Percentiles rank a stretch among this genome's conserved stretches.
phyloP scores from a whole-genome alignment of 2,329 filamentous ascomycete genomes.

The Trichophaea hybrida region DNA sequence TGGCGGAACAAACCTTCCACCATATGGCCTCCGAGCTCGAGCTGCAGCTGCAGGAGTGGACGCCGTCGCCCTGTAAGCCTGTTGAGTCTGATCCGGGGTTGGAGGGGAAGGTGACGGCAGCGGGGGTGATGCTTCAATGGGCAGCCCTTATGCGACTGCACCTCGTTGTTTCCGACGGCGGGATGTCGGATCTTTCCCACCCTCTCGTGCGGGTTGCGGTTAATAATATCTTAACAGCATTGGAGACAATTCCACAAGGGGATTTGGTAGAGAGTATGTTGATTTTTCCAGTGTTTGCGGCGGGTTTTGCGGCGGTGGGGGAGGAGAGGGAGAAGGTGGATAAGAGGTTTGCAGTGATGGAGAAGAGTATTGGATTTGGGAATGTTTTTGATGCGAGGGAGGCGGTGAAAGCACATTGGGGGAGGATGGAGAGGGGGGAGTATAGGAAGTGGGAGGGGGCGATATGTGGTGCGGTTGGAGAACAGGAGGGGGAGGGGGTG shows the following conservation, averaged over 20 bases:
- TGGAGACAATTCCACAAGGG: slow-evolving; percentile 17
- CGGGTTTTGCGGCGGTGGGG: slow-evolving; percentile 14
- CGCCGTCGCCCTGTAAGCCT: slow-evolving; percentile 12
- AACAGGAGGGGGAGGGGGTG: slow-evolving; percentile 6
- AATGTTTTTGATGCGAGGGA: slow-evolving; percentile 22
- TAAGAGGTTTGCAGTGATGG: slow-evolving; percentile 18
- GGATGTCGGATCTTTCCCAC: not conserved
- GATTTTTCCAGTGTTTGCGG: slow-evolving; percentile 21
- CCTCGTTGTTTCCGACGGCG: slow-evolving; percentile 9
- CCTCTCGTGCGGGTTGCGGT: slow-evolving; percentile 17
- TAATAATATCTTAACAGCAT: slow-evolving; percentile 13
- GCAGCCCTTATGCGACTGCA: slow-evolving; percentile 19
- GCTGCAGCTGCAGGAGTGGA: slow-evolving; percentile 15
- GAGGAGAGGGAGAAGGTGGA: slow-evolving; percentile 13
- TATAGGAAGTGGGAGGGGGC: slow-evolving; percentile 15
- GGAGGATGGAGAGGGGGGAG: slow-evolving; percentile 13
- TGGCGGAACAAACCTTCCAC: slow-evolving; percentile 9
- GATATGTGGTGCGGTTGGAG: not conserved
- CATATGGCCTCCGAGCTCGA: slow-evolving; percentile 17
- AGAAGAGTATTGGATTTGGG: slow-evolving; percentile 19
- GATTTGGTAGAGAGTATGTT: slow-evolving; percentile 22
- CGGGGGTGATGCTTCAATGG: slow-evolving; percentile 18
- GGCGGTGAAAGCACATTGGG: slow-evolving; percentile 14
- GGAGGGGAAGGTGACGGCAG: slow-evolving; percentile 18
- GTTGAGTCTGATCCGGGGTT: slow-evolving; percentile 12